Percentiles rank a stretch among this genome's conserved stretches.
Conservation (phyloP, 108 stramenopile species). For the Poteriospumella lacustris region DNA sequence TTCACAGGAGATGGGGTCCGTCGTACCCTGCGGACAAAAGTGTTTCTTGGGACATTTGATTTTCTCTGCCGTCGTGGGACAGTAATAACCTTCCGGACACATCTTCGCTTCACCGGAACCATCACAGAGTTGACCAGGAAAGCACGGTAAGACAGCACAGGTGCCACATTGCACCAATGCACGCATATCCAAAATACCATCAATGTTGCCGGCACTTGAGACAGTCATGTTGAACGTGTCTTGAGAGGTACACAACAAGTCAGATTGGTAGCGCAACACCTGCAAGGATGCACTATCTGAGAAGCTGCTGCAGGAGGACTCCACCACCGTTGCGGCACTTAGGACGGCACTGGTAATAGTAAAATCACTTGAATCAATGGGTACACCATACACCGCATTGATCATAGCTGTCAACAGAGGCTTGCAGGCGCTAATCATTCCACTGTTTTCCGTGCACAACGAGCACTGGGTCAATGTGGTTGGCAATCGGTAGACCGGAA, state of each 20-base stretch:
- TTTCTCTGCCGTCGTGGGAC: conserved; percentile 24
- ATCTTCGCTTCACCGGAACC: background rate
- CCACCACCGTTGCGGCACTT: background rate
- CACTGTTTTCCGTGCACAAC: conserved; percentile 3
- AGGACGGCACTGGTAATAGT: background rate
- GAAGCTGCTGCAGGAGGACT: background rate
- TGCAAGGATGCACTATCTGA: background rate
- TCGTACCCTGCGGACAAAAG: conserved; percentile 27
- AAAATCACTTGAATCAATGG: background rate
- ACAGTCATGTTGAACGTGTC: background rate
- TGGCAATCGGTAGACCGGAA: background rate
- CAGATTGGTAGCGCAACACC: background rate
- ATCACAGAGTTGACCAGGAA: background rate
- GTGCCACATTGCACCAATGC: background rate
- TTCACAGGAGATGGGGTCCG: background rate
- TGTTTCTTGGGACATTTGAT: background rate
- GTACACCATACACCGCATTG: background rate
- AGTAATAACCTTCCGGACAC: conserved; percentile 36
- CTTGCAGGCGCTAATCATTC: background rate
- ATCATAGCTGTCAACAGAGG: background rate
- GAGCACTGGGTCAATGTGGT: background rate
- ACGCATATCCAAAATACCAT: conserved; percentile 2
- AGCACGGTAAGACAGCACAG: background rate
- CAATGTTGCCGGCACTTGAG: background rate
- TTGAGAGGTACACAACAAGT: background rate